Percentiles rank a stretch among this genome's conserved stretches.
phyloP scores from a whole-genome alignment of 2,329 filamentous ascomycete genomes.

The Monascus ruber region DNA sequence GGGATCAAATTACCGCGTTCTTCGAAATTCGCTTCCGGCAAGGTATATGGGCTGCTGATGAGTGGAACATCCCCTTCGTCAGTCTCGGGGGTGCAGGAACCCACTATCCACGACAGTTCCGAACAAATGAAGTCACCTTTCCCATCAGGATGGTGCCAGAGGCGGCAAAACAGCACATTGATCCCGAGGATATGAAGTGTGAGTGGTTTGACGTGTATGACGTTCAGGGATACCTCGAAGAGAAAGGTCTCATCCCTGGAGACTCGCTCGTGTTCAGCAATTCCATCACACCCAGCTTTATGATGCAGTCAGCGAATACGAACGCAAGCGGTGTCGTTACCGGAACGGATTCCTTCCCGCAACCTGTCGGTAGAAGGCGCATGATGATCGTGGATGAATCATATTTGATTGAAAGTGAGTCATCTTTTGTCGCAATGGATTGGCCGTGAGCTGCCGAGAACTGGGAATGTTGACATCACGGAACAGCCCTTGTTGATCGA shows the following conservation, averaged over 20 bases:
- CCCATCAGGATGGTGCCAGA: background rate
- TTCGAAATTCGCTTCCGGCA: background rate
- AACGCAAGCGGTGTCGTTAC: background rate
- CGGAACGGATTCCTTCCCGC: background rate
- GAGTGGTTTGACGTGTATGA: conserved; percentile 13
- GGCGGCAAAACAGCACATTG: conserved; percentile 1
- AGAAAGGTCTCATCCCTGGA: conserved; percentile 2
- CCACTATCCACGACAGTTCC: conserved; percentile 1
- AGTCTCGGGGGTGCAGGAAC: conserved; percentile 7
- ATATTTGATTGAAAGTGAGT: background rate
- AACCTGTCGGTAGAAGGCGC: background rate
- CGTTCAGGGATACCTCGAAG: conserved; percentile 8
- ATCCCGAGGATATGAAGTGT: conserved; percentile 3
- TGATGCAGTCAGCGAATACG: background rate
- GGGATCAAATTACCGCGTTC: conserved; percentile 1
- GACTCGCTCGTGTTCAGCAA: background rate
- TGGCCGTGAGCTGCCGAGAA: background rate
- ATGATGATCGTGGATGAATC: background rate
- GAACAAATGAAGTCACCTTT: conserved; percentile 1
- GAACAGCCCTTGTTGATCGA: conserved; percentile 3
- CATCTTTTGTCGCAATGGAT: background rate
- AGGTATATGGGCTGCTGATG: background rate
- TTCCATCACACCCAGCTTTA: background rate
- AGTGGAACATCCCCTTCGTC: conserved; percentile 4
- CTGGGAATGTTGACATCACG: background rate